Percentiles rank a stretch among this genome's conserved stretches.
Conservation (phyloP, 2,329 filamentous ascomycete genomes). For the Trichoderma sp. region DNA sequence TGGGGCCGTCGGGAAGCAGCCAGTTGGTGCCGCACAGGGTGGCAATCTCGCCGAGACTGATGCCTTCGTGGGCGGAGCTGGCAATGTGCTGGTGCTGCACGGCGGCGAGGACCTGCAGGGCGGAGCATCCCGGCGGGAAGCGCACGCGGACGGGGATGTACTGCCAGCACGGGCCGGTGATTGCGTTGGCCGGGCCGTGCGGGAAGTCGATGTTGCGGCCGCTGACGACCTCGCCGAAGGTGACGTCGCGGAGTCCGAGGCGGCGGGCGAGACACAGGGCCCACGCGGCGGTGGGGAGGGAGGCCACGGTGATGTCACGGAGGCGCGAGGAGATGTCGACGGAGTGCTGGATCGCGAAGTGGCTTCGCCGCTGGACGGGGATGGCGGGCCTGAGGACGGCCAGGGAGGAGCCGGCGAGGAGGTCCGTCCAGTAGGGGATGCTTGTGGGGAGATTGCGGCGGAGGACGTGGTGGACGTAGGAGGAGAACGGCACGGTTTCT, state of each 20-base stretch:
- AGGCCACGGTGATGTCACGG: constrained; percentile 59
- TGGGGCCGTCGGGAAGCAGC: constrained; percentile 21
- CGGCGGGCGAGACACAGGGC: constrained; percentile 58
- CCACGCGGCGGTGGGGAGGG: constrained; percentile 66
- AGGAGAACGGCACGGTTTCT: constrained; percentile 42
- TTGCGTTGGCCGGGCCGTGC: constrained; percentile 45
- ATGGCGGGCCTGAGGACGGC: constrained; percentile 40
- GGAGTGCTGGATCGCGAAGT: constrained; percentile 42
- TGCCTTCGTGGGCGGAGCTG: constrained; percentile 52
- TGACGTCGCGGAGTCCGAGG: constrained; percentile 51
- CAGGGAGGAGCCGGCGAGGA: constrained; percentile 55
- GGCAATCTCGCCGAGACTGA: constrained; percentile 54
- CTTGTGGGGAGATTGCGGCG: constrained; percentile 44
- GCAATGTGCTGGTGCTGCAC: constrained; percentile 58
- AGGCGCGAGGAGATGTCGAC: constrained; percentile 47
- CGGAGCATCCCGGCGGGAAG: constrained; percentile 49
- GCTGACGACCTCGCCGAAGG: constrained; percentile 64
- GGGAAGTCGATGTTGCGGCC: constrained; percentile 59
- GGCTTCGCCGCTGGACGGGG: constrained; percentile 36
- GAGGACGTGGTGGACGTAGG: constrained; percentile 44
- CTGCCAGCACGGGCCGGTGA: constrained; percentile 65
- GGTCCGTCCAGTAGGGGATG: constrained; percentile 58
- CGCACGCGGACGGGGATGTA: constrained; percentile 61
- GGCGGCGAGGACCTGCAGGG: constrained; percentile 48
- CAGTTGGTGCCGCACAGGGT: constrained; percentile 44